A percentile compares a stretch with the other conserved stretches of the same genome.
Evolutionary conservation across 106 monocot genomes (phyloP).

Genomic region (Cymbidium sinense): DNA sequence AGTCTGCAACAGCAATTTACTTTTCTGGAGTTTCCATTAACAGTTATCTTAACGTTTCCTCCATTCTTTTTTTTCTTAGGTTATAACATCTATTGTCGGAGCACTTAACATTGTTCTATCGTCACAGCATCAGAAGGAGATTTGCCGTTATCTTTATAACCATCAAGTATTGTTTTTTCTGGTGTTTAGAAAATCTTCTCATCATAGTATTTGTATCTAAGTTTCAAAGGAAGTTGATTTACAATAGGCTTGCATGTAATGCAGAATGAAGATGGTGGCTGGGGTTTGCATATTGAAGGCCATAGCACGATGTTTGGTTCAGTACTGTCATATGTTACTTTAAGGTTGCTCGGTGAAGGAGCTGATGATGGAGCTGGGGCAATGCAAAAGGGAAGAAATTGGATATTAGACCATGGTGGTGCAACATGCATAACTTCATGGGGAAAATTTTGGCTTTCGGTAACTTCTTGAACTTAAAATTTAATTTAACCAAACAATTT

Average conservation of each 20-base stretch:
- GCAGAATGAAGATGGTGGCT: slow-evolving; percentile 92
- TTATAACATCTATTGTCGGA: slow-evolving; percentile 34
- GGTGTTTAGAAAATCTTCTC: not conserved
- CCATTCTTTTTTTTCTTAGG: slow-evolving; percentile 11
- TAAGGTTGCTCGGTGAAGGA: slow-evolving; percentile 76
- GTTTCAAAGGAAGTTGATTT: not conserved
- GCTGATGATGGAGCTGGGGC: slow-evolving; percentile 59
- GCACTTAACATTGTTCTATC: slow-evolving; percentile 54
- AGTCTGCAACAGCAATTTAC: not conserved
- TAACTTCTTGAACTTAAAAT: slow-evolving; percentile 8
- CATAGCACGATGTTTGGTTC: slow-evolving; percentile 87
- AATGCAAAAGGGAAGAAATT: slow-evolving; percentile 60
- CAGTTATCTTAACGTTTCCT: not conserved
- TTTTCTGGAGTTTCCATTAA: not conserved
- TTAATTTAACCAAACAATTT: not conserved
- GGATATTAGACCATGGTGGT: slow-evolving; percentile 81
- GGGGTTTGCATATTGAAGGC: slow-evolving; percentile 85
- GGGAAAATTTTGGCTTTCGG: slow-evolving; percentile 93
- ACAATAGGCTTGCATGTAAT: not conserved
- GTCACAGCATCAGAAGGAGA: slow-evolving; percentile 53
- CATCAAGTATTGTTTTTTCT: slow-evolving; percentile 49
- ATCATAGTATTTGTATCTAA: too few relatives aligned
- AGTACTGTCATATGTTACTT: slow-evolving; percentile 48
- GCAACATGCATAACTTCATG: slow-evolving; percentile 66
- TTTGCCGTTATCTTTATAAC: slow-evolving; percentile 73